Conservation (phyloP, 2,329 filamentous ascomycete genomes). For the Diaporthe eres region DNA sequence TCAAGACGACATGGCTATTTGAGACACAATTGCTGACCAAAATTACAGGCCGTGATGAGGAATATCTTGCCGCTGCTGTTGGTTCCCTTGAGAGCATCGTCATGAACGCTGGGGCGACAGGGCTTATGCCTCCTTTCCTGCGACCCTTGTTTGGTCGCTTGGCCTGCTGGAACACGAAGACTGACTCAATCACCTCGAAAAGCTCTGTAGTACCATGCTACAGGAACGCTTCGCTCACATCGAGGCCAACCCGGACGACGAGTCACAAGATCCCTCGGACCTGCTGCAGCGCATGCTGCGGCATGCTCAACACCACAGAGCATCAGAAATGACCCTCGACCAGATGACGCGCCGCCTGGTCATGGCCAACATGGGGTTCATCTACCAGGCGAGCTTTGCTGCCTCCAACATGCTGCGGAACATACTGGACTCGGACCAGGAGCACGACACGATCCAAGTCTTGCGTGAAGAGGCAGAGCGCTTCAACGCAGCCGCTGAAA, state of each 20-base stretch:
- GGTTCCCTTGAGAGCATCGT: background rate
- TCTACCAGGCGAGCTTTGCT: slow-evolving; percentile 57
- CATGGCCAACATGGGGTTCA: slow-evolving; percentile 54
- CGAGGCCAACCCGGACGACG: background rate
- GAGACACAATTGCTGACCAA: background rate
- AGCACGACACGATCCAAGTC: slow-evolving; percentile 54
- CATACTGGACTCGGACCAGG: slow-evolving; percentile 52
- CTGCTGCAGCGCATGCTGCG: slow-evolving; percentile 59
- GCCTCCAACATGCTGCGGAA: slow-evolving; percentile 57
- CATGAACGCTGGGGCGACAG: background rate
- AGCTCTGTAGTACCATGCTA: background rate
- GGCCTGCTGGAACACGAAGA: background rate
- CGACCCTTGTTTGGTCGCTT: background rate
- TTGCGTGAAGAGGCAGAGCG: slow-evolving; percentile 55
- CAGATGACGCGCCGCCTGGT: slow-evolving; percentile 51
- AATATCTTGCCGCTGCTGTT: background rate
- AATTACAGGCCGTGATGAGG: background rate
- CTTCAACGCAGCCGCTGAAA: slow-evolving; percentile 45
- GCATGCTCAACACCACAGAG: slow-evolving; percentile 55
- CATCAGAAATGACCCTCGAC: slow-evolving; percentile 51
- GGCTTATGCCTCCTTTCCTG: background rate
- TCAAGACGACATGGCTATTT: background rate
- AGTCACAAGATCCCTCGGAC: slow-evolving; percentile 52
- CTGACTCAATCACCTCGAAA: background rate
- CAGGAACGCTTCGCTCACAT: background rate